Evolutionary conservation across 768 basidiomycete species (phyloP).

Genomic region (Suillus plorans): DNA sequence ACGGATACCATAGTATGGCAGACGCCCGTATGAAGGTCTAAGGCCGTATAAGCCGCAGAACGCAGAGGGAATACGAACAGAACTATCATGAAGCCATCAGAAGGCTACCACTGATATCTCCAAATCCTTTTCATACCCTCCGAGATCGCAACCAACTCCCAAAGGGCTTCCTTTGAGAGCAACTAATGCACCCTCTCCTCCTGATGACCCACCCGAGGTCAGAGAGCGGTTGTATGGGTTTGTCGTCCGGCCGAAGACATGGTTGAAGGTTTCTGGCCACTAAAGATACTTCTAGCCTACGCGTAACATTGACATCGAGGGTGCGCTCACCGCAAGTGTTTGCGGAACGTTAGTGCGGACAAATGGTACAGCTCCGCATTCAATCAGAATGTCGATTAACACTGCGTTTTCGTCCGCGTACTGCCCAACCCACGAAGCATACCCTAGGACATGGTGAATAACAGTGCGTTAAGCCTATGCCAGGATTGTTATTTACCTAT

Average conservation of each 20-base stretch:
- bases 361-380: constrained; percentile 67
- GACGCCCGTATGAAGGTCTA: constrained; percentile 63
- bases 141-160: constrained; percentile 80
- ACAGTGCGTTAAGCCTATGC: not conserved
- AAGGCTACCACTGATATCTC: not conserved
- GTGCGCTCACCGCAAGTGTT: constrained; percentile 58
- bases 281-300: constrained; percentile 23
- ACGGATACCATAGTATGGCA: constrained; percentile 66
- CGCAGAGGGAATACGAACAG: constrained; percentile 66
- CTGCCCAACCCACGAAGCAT: constrained; percentile 69
- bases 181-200: constrained; percentile 82
- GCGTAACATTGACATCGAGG: not conserved
- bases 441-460: constrained; percentile 42
- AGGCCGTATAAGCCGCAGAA: constrained; percentile 73
- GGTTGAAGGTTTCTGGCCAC: constrained; percentile 80
- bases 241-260: constrained; percentile 73
- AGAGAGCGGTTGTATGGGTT: constrained; percentile 75
- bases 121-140: constrained; percentile 46
- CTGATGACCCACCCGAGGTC: constrained; percentile 79
- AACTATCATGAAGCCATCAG: constrained; percentile 37
- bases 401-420: constrained; percentile 58
- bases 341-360: constrained; percentile 79
- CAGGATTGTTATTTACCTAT: constrained; percentile 44
- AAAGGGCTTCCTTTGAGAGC: constrained; percentile 44
- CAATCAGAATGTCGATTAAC: constrained; percentile 64